Base-by-base conservation (phyloP, 345 rosid genomes). In the Firmiana major region DNA sequence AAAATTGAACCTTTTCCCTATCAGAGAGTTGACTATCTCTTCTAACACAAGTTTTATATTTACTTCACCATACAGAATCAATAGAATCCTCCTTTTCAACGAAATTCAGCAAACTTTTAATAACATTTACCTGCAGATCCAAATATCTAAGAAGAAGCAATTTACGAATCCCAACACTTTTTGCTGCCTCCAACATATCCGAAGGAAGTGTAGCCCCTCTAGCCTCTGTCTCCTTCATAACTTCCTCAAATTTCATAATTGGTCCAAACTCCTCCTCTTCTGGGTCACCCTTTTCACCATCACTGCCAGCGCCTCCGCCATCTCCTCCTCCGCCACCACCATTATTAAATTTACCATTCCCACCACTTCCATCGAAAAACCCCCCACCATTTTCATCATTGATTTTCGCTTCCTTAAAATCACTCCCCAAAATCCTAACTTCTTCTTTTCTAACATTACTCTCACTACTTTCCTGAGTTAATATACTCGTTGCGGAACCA, bases 141-240 rank as follows among this genome's bases (percentile, higher is more conserved):
- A 94, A 77, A 80, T 89, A 93, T 63, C 98, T 82, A 77, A 80
- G 80, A 40, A 95, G 91, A 69, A 95, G 83, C 81, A 90, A 53
- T 81, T 88, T 84, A 4, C 92, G 93, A 66, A 95, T 87, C 15
- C 99, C 99, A 6, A 67, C 79, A 51, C 46, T 84, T 84, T 88
- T 93, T 38, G 98, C 94, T 36, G 98, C 97, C 69, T 93, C 93
- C 36, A 92, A 63, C 97, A 93, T 90, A 79, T 92, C 98, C 17
- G 81, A 77, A 2, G 98, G 99, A 79, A 93, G 97, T 40, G 81
- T 83, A 26, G 84, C 92, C 78, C 94, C 93, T 49, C 91, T 81
- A 54, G 90, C 92, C 75, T 94, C 85, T 3, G 89, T 83, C 85
- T 89, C 97, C 65, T 74, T 89, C 79, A 92, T 88, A 13, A 92